Percentiles rank a stretch among this genome's conserved stretches.
Evolutionary conservation across 345 rosid species (phyloP).

Genomic region (Heritiera fomes): DNA sequence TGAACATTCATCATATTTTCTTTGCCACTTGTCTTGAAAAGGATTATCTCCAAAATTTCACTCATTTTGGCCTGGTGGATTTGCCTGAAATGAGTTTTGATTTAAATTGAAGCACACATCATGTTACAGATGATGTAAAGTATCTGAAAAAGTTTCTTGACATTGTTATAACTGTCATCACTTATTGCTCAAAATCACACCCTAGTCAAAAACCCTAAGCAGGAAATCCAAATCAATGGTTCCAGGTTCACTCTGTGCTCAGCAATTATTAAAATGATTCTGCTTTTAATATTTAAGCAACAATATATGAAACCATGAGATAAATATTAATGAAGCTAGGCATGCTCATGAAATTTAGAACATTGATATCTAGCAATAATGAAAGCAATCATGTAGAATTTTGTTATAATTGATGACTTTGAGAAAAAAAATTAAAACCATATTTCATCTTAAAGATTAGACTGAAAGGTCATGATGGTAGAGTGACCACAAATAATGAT

Average conservation of each 20-base stretch:
- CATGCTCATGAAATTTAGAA: neutral
- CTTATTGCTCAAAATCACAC: neutral
- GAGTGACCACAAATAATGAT: conserved; percentile 16
- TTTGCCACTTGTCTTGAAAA: neutral
- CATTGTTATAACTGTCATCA: neutral
- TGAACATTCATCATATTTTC: neutral
- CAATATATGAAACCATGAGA: neutral
- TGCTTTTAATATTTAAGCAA: neutral
- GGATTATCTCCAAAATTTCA: neutral
- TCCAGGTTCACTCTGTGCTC: neutral
- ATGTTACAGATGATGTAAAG: neutral
- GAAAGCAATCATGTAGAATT: neutral
- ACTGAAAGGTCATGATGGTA: neutral
- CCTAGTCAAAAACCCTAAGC: neutral
- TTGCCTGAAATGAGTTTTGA: neutral
- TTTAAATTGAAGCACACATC: neutral
- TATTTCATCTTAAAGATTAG: neutral
- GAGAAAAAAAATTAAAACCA: neutral
- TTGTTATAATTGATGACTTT: neutral
- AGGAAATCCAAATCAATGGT: neutral
- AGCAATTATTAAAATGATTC: conserved; percentile 6
- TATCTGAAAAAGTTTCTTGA: neutral
- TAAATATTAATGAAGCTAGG: neutral
- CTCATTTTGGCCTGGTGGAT: neutral
- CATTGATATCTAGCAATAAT: conserved; percentile 4